Base-by-base conservation (phyloP, 1,284 basidiomycete species). In the Pterulicium gracile region DNA sequence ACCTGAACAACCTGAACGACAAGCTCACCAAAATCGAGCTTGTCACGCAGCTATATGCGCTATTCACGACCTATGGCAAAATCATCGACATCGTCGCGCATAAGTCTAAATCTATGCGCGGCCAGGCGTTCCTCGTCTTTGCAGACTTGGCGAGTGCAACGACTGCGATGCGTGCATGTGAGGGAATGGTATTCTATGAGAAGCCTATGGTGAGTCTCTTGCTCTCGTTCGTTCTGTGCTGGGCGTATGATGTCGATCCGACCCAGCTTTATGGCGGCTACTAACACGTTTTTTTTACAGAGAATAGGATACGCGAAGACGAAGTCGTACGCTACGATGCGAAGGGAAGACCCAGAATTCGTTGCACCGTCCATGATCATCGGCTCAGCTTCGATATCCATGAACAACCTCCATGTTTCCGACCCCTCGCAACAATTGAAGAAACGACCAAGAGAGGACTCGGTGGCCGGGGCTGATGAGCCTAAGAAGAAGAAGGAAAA, bases 121-220 rank as follows among this genome's bases (percentile, higher is more conserved):
- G 95, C 2, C 94, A 97, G 67, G 95, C 95, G 1, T 98, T 97
- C 63, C 78, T 98, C 56, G 93, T 96, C 52, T 99, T 97, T 65
- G 77, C 81, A 51, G 91, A 94, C 67, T 78, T 93, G 49, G 77
- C 86, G 15, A 77, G 81, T 43, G 90, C 93, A 47, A 97, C 93
- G 10, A 77, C 91, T 27, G 96, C 94, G 15, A 74, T 96, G 76
- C 75, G 93, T 36, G 88, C 84, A 42, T 84, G 93, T 58, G 83
- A 88, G 55, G 93, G 93, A 47, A 89, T 95, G 74, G 55, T 80
- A 15, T 98, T 98, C 68, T 98, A 97, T 61, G 91, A 92, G 56
- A 91, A 88, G 58, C 82, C 85, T 34, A 72, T 95, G 62, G 90
- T 92, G 62, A 67, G 83, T 73, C 12, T 23, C 20, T 43, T 48